These are phyloP conservation scores for Lipomyces chichibuensis DNA, from an alignment of 805 yeast genomes.

Conservation along the genomic window DNA sequence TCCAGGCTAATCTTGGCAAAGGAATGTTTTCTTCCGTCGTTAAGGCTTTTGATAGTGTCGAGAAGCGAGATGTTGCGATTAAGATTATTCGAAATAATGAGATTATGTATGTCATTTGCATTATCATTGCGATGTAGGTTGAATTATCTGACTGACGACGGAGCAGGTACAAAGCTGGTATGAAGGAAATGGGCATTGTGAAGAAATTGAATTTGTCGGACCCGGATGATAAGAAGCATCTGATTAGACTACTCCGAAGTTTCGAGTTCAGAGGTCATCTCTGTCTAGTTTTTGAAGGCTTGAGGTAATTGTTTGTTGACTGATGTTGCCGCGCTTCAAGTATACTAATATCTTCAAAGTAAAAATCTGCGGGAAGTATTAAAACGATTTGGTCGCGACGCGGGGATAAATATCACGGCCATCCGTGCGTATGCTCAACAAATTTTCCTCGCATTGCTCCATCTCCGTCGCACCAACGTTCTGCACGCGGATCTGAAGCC, in stretches of 20 bases:
- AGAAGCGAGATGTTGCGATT: constrained; percentile 49
- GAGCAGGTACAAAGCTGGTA: constrained; percentile 57
- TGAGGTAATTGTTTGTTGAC: constrained; percentile 45
- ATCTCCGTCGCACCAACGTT: constrained; percentile 68
- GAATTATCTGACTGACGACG: background rate
- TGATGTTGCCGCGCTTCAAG: background rate
- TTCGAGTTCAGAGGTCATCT: constrained; percentile 84
- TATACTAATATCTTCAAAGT: constrained; percentile 39
- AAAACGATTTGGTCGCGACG: constrained; percentile 80
- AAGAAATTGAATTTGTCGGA: constrained; percentile 66
- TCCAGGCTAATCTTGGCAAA: constrained; percentile 42
- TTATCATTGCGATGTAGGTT: background rate
- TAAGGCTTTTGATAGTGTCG: constrained; percentile 38
- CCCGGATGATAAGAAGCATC: constrained; percentile 61
- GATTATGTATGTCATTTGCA: constrained; percentile 49
- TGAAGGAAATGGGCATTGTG: constrained; percentile 80
- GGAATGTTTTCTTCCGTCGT: constrained; percentile 46
- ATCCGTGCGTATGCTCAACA: constrained; percentile 73
- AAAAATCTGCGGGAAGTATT: constrained; percentile 75
- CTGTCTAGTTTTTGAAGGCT: constrained; percentile 80
- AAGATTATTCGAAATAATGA: constrained; percentile 69
- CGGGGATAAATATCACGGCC: constrained; percentile 72
- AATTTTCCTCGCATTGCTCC: constrained; percentile 67
- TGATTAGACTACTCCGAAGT: constrained; percentile 69
- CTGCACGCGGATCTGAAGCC: constrained; percentile 93